Base-by-base conservation (phyloP, 129 eudicot genomes). In the Artemisia argyi region DNA sequence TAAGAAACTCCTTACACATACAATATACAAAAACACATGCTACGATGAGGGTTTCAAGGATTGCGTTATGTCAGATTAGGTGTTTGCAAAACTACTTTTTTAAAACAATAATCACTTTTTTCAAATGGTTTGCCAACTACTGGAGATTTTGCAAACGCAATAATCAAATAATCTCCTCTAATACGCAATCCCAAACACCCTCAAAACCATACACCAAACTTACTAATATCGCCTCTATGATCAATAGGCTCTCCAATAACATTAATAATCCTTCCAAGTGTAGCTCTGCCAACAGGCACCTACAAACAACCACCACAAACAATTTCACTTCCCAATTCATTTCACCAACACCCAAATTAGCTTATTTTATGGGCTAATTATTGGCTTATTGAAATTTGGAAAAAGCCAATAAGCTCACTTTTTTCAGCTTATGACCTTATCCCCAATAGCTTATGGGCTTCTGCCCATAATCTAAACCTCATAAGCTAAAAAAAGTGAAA, bases 201-300 rank as follows among this genome's bases (percentile, higher is more conserved):
- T 50, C 55, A 3, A 30, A 7, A 35, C 44, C 44, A 1, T 35
- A 35, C 44, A 35, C 0, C 11, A 10, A 17, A n/a, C 62, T 57
- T 57, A 57, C 62, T 57, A 19, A 57, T 57, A 57, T 57, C 62
- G 32, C 62, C 62, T 57, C 62, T 57, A 57, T 57, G 62, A 57
- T 57, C 62, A 57, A 57, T 57, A 57, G 62, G 62, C 62, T 57
- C 62, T 19, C 62, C 62, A 57, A 57, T 57, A 57, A 57, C 62
- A 57, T 57, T 57, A 57, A 57, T 57, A 19, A 57, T 57, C 11
- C 62, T 7, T 0, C 62, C 62, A 16, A 57, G 62, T 0, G 62
- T 57, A 19, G 62, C 62, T 57, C 62, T 57, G 1, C 62, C 62
- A 16, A 57, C 62, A 16, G 62, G 62, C 11, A 57, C 62, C 62